phyloP scores from a whole-genome alignment of 2,329 filamentous ascomycete species.

The Arthroderma uncinatum region DNA sequence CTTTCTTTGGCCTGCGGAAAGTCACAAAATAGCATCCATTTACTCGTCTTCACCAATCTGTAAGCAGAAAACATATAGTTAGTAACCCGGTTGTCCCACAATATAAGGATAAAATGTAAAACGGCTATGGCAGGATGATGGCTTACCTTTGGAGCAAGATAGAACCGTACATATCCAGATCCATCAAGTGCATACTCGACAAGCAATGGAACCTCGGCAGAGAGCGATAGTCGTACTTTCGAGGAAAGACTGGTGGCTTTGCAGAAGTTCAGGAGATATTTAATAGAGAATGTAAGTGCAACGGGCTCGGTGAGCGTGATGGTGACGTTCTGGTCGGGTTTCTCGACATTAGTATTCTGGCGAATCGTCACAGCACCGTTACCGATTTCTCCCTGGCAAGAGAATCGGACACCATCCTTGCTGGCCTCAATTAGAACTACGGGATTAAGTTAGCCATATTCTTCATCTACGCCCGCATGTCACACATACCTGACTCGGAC shows the following conservation, averaged over 20 bases:
- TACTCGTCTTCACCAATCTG: constrained; percentile 54
- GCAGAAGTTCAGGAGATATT: constrained; percentile 99
- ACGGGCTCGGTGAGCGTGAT: constrained; percentile 91
- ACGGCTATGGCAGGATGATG: constrained; percentile 19
- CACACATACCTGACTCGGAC: constrained; percentile 77
- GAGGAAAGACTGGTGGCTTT: constrained; percentile 79
- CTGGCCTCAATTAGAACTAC: constrained; percentile 86
- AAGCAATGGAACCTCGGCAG: constrained; percentile 87
- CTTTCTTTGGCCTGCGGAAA: neutral
- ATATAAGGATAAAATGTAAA: neutral
- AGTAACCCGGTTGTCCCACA: no score
- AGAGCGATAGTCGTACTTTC: constrained; percentile 83
- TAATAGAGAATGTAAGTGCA: constrained; percentile 90
- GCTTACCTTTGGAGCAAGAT: constrained; percentile 87
- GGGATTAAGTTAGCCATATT: neutral
- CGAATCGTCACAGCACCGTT: constrained; percentile 88
- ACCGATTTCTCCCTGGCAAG: constrained; percentile 86
- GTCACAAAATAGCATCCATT: constrained; percentile 13
- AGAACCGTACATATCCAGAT: constrained; percentile 88
- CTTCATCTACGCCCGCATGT: neutral
- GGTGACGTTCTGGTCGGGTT: constrained; percentile 71
- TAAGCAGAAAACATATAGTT: constrained; percentile 26
- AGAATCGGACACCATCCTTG: constrained; percentile 96
- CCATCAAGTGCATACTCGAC: constrained; percentile 79
- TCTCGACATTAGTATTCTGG: constrained; percentile 78